Evolutionary conservation across 768 basidiomycete species (phyloP), one percentile per base, ranked within the genome.

Genomic region (Termitomyces bulborhizus): DNA sequence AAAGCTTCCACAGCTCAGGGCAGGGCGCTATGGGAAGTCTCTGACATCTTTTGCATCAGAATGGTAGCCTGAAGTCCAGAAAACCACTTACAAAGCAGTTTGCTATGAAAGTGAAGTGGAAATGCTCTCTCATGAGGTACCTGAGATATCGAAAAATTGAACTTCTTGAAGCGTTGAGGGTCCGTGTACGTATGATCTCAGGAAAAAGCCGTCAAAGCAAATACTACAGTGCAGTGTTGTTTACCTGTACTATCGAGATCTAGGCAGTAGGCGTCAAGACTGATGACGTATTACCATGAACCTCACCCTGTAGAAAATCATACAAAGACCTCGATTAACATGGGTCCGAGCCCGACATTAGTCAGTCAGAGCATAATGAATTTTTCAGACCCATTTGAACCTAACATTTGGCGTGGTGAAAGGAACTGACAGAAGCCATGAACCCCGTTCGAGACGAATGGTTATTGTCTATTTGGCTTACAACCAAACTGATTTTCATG

Each of bases 1-100:
- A 80, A 4, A 79, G 67, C 53, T 78, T 79, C 1, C 75, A 71
- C 11, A 80, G n/a, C n/a, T n/a, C n/a, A n/a, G 65, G 11, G 15
- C 36, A 37, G 15, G 36, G 36, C 15, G 4, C 36, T 5, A 37
- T 15, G 15, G 4, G 5, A 37, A 79, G 60, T 79, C 79, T 21
- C 76, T 75, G 2, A 12, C 15, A 21, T 21, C 34, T 72, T 71
- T 16, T 76, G 48, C 5, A 64, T 42, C 18, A 26, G 41, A n/a
- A 59, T 18, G 27, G 12, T 36, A 37, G 6, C 40, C n/a, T 12
- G 9, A 49, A 47, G 12, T 48, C 21, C 26, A 3, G 3, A 27
- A 16, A 8, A n/a, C 34, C 16, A 66, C 76, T 64, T 60, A 78
- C 76, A 78, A 59, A 18, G 76, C 74, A 6, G 76, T 75, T 50